Conservation (phyloP, 495 filamentous ascomycete species). For the Daldinia loculata region DNA sequence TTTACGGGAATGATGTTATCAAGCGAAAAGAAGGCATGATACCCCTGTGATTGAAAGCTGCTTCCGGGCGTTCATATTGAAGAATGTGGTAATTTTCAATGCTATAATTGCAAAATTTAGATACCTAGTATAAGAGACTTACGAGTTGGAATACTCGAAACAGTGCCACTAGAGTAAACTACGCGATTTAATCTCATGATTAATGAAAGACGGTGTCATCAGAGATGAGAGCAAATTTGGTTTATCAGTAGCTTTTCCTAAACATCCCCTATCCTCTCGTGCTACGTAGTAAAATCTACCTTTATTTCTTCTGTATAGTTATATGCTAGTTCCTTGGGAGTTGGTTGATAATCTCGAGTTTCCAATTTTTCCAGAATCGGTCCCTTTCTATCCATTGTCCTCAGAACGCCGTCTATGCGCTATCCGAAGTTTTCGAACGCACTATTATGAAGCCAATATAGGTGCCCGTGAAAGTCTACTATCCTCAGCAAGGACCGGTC, state of each 20-base stretch:
- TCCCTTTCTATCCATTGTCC: background rate
- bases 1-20: constrained; percentile 15
- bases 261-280: background rate
- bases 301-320: background rate
- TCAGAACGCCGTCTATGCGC: background rate
- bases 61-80: background rate
- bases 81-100: background rate
- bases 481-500: background rate
- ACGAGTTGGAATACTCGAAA: background rate
- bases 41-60: constrained; percentile 22
- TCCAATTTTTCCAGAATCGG: background rate
- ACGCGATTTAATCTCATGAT: background rate
- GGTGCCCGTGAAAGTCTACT: background rate
- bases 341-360: background rate
- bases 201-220: background rate
- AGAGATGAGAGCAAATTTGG: background rate
- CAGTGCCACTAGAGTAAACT: background rate
- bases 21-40: constrained; percentile 21
- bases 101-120: background rate
- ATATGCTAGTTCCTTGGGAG: background rate
- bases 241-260: background rate
- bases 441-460: background rate
- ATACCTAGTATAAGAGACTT: background rate
- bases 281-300: background rate
- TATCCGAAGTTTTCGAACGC: background rate